A percentile compares a stretch with the other conserved stretches of the same genome.
Evolutionary conservation across 768 basidiomycete genomes (phyloP).

Genomic region (Leccinum truebloodii): DNA sequence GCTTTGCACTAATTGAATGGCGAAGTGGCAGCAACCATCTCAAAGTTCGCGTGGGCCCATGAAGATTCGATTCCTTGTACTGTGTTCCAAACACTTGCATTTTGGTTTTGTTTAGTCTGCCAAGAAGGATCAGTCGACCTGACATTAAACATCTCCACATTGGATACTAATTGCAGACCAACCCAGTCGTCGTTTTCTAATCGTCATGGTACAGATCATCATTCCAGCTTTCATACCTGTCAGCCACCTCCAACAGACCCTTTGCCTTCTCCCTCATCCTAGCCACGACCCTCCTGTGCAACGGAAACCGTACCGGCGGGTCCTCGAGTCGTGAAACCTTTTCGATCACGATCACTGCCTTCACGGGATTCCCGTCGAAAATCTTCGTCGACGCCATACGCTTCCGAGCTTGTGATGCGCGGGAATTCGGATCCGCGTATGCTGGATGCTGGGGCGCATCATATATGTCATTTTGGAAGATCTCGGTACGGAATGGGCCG

Average conservation of each 20-base stretch:
- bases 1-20: not conserved
- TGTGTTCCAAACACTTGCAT: not conserved
- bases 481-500: constrained; percentile 19
- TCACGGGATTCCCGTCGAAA: constrained; percentile 17
- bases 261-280: constrained; percentile 17
- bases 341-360: constrained; percentile 19
- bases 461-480: constrained; percentile 1
- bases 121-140: not conserved
- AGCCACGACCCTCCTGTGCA: constrained; percentile 11
- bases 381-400: not conserved
- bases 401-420: constrained; percentile 6
- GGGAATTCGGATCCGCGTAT: constrained; percentile 15
- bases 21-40: no score
- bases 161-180: constrained; percentile 15
- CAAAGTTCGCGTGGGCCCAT: no score
- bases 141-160: not conserved
- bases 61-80: no score
- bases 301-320: constrained; percentile 15
- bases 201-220: constrained; percentile 16
- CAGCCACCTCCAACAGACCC: constrained; percentile 8
- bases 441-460: constrained; percentile 18
- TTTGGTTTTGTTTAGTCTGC: not conserved
- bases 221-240: constrained; percentile 20
- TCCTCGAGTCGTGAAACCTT: constrained; percentile 16
- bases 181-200: not conserved